These are phyloP conservation scores for Mycena vulgaris DNA, from an alignment of 768 basidiomycete species.

Conservation along the genomic window DNA sequence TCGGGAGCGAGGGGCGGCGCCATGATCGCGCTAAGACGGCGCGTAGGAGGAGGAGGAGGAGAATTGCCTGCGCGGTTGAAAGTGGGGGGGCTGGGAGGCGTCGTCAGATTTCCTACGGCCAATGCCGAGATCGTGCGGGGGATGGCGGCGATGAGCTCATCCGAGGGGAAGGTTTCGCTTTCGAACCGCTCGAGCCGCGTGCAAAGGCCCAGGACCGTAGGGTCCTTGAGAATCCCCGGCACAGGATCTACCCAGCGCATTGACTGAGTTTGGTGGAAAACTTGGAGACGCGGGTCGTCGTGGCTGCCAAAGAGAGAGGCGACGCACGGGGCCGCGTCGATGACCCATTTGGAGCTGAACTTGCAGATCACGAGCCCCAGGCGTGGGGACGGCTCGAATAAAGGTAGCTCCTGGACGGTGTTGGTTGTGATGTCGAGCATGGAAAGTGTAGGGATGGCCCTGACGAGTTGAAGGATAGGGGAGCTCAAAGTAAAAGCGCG, in stretches of 20 bases:
- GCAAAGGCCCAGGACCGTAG: background rate
- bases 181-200: slow-evolving; percentile 8
- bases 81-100: too few relatives aligned
- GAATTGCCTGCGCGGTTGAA: background rate
- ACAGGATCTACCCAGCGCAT: background rate
- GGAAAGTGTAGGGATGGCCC: background rate
- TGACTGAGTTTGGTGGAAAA: background rate
- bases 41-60: background rate
- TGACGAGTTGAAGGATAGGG: background rate
- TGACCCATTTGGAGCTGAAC: background rate
- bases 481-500: too few relatives aligned
- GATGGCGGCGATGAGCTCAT: background rate
- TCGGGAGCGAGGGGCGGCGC: background rate
- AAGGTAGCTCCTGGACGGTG: background rate
- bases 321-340: background rate
- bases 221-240: background rate
- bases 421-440: slow-evolving; percentile 15
- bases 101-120: background rate
- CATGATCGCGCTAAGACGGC: too few relatives aligned
- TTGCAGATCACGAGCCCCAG: slow-evolving; percentile 4
- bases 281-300: background rate
- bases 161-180: background rate
- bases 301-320: background rate
- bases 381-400: background rate
- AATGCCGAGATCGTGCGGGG: background rate